Percentiles rank a stretch among this genome's conserved stretches.
Evolutionary conservation across 2,329 filamentous ascomycete genomes (phyloP).

Genomic region (Phaeosphaeria sp.): DNA sequence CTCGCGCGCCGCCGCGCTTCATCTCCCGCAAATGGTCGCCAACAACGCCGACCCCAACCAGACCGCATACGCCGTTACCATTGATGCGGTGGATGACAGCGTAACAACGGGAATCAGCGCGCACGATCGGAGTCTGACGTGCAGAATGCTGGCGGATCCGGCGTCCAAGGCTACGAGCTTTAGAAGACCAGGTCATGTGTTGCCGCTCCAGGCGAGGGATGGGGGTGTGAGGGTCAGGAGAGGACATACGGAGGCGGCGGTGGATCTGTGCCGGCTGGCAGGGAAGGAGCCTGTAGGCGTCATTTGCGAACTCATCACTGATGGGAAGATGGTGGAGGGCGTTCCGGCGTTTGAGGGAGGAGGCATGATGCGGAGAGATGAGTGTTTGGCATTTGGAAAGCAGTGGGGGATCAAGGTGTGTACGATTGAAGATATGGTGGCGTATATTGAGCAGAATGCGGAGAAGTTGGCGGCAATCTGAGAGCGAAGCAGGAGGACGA

Average conservation of each 20-base stretch:
- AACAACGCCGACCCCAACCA: conserved; percentile 80
- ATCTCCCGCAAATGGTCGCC: conserved; percentile 87
- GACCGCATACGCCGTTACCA: conserved; percentile 91
- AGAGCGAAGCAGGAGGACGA: background rate
- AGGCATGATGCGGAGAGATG: conserved; percentile 93
- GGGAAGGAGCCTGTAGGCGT: conserved; percentile 76
- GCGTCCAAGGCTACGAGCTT: conserved; percentile 63
- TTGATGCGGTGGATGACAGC: conserved; percentile 75
- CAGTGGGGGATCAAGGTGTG: conserved; percentile 91
- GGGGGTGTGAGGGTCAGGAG: conserved; percentile 81
- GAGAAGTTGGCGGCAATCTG: conserved; percentile 49
- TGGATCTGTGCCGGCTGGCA: conserved; percentile 86
- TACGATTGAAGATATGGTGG: conserved; percentile 90
- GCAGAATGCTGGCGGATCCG: conserved; percentile 76
- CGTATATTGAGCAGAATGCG: conserved; percentile 78
- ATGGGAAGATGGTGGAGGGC: conserved; percentile 75
- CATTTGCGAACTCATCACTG: conserved; percentile 91
- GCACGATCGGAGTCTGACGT: conserved; percentile 83
- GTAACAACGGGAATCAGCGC: conserved; percentile 87
- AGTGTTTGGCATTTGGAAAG: conserved; percentile 84
- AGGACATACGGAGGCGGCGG: conserved; percentile 92
- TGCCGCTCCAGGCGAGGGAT: conserved; percentile 78
- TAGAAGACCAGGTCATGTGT: conserved; percentile 85
- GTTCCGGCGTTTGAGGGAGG: conserved; percentile 68
- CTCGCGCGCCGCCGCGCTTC: conserved; percentile 70